Evolutionary conservation across 2,329 filamentous ascomycete species (phyloP).

Genomic region (Helotiales sp.): DNA sequence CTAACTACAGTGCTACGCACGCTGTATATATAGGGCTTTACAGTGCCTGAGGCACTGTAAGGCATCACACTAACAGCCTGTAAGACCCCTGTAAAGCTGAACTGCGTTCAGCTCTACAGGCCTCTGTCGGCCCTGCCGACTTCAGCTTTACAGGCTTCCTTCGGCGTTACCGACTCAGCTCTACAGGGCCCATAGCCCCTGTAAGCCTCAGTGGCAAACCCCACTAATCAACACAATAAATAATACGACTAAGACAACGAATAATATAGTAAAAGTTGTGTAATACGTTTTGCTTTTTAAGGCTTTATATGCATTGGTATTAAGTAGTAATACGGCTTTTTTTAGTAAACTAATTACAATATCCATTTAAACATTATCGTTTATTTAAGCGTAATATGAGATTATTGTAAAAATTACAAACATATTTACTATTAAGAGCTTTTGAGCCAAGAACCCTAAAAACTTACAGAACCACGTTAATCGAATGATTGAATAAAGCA

Average conservation of each 20-base stretch:
- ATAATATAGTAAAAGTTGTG: constrained; percentile 3
- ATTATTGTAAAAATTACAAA: constrained; percentile 32
- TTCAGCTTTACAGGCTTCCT: too few relatives aligned
- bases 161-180: too few relatives aligned
- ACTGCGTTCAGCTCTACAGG: too few relatives aligned
- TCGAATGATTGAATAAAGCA: constrained; percentile 27
- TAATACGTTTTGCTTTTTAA: neutral
- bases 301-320: neutral
- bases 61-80: too few relatives aligned
- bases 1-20: too few relatives aligned
- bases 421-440: constrained; percentile 24
- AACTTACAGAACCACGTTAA: constrained; percentile 29
- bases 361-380: constrained; percentile 23
- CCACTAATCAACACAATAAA: too few relatives aligned
- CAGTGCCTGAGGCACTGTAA: too few relatives aligned
- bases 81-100: too few relatives aligned
- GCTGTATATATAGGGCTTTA: too few relatives aligned
- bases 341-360: constrained; percentile 30
- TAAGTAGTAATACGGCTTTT: constrained; percentile 12
- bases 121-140: too few relatives aligned
- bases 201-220: too few relatives aligned
- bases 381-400: constrained; percentile 31
- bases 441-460: constrained; percentile 29
- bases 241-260: neutral
- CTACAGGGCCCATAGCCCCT: too few relatives aligned